A percentile compares a stretch with the other conserved stretches of the same genome.
Evolutionary conservation across 805 yeast species (phyloP).

Genomic region (Wickerhamomyces kurtzmanii): DNA sequence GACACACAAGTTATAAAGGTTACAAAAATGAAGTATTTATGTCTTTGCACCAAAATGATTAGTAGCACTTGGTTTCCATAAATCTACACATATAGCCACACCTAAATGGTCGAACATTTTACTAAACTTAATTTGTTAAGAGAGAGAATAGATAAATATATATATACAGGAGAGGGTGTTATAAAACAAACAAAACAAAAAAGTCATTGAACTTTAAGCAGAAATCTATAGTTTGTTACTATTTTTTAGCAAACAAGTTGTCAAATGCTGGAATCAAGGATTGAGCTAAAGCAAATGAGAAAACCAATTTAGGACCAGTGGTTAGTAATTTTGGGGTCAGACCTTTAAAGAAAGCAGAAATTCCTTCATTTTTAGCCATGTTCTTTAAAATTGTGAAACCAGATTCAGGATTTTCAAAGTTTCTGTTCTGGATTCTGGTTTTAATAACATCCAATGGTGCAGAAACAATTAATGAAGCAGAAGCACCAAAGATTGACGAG

Average conservation of each 20-base stretch:
- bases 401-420: constrained; percentile 90
- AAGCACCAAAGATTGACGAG: constrained; percentile 75
- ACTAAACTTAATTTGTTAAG: no score
- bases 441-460: constrained; percentile 97
- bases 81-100: no score
- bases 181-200: no score
- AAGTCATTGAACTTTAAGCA: no score
- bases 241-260: constrained; percentile 51
- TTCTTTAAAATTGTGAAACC: constrained; percentile 90
- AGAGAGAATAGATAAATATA: no score
- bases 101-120: no score
- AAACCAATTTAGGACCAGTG: constrained; percentile 96
- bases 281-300: constrained; percentile 97
- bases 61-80: no score
- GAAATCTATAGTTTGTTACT: constrained; percentile 60
- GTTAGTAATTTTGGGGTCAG: constrained; percentile 93
- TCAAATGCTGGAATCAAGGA: constrained; percentile 95
- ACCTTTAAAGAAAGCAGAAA: constrained; percentile 89
- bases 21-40: no score
- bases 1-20: no score
- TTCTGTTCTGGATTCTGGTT: constrained; percentile 95
- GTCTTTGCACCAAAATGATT: constrained; percentile 11
- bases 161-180: no score
- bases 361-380: constrained; percentile 87
- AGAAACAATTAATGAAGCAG: constrained; percentile 72